Base-by-base conservation (phyloP, 1,284 basidiomycete genomes). In the Porogramme epimiltina region DNA sequence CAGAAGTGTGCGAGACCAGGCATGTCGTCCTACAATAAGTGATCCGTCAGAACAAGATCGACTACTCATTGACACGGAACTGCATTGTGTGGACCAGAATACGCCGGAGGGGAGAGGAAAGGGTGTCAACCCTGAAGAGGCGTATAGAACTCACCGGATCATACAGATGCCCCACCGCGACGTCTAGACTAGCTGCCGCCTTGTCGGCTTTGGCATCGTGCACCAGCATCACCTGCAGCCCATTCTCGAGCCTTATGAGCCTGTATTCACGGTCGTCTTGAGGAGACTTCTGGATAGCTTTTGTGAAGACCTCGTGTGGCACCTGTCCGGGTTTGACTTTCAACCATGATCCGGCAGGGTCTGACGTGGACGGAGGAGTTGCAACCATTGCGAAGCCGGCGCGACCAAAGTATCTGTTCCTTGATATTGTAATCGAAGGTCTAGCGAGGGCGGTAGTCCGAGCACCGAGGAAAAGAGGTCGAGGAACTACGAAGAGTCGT, bases 141-240 rank as follows among this genome's bases (percentile, higher is more conserved):
- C n/a, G n/a, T 24, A 39, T 18, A 18, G 39, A 16, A 79, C 90
- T 73, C 64, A 91, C 93, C 5, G 96, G 97, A 70, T 99, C 97
- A 39, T 82, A 86, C 52, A 99, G 74, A 72, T 99, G 96, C 2
- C 97, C 97, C 1, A 98, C 95, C 18, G 91, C 90, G 42, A 99
- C 94, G 73, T 97, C 93, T 70, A 99, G 80, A 63, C 93, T 94
- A 0, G 96, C 97, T 0, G 94, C 93, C 4, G 94, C 91, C 75
- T 97, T 98, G 75, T 99, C 97, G 5, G 94, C 87, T 62, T 87
- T 86, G 0, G 82, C 73, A 68, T 99, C 97, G 55, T 91, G 90
- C 19, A 98, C 82, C 16, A 99, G 73, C 56, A 92, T 84, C 1
- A 87, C 93, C 60, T 95, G 87, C 16, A 99, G 76, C 2, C 91